These are phyloP conservation scores for Quercus mongolica DNA, from an alignment of 306 rosid genomes.

Conservation along the genomic window DNA sequence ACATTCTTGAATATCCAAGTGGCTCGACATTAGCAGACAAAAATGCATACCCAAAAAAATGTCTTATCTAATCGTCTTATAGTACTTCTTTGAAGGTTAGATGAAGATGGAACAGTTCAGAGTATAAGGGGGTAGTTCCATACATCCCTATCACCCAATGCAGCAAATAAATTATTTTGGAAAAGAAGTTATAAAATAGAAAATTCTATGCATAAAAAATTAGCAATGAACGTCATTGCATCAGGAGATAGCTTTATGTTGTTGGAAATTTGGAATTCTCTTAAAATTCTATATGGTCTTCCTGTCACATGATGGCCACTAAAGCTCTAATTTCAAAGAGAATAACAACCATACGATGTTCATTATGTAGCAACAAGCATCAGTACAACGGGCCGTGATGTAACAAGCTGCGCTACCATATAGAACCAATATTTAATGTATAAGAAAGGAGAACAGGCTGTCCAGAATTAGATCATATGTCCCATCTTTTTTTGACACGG, in stretches of 20 bases:
- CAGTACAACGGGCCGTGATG: background rate
- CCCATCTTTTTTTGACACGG: constrained; percentile 96
- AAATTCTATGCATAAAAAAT: background rate
- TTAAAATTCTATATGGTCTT: background rate
- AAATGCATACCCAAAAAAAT: too few relatives aligned
- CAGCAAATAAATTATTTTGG: background rate
- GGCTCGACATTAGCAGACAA: too few relatives aligned
- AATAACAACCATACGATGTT: constrained; percentile 1
- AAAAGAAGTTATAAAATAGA: background rate
- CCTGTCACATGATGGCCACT: constrained; percentile 4
- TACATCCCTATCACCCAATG: background rate
- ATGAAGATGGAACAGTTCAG: too few relatives aligned
- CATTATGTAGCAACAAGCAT: background rate
- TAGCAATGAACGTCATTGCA: background rate
- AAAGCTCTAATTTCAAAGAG: constrained; percentile 7
- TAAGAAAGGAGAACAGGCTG: background rate
- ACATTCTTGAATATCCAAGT: too few relatives aligned
- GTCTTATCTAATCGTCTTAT: too few relatives aligned
- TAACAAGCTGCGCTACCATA: background rate
- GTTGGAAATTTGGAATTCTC: background rate
- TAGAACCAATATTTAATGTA: background rate
- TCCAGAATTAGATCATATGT: constrained; percentile 37
- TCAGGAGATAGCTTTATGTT: background rate
- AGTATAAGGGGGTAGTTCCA: too few relatives aligned
- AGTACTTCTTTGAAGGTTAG: too few relatives aligned